Conservation (phyloP, 331 rosid species). For the Erythrophleum ivorense region DNA sequence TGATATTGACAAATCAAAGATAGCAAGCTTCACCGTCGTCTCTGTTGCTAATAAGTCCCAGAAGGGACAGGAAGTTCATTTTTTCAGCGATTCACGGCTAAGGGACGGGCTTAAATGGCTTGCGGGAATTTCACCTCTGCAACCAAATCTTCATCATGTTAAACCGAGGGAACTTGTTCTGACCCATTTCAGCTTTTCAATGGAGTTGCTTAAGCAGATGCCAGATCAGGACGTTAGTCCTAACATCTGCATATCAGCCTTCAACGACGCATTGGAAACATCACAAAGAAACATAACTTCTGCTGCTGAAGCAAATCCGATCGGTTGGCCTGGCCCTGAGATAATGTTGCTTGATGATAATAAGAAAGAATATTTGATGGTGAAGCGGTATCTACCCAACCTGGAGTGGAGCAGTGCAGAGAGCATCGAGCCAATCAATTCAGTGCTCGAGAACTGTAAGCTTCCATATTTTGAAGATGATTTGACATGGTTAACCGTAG, state of each 20-base stretch:
- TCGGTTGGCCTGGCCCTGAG: conserved; percentile 84
- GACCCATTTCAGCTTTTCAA: conserved; percentile 58
- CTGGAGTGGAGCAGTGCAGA: conserved; percentile 72
- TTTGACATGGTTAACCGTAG: conserved; percentile 62
- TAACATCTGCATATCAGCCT: conserved; percentile 63
- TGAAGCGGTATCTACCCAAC: conserved; percentile 55
- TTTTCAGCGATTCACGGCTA: conserved; percentile 67
- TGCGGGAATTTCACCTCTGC: conserved; percentile 74
- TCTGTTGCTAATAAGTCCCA: conserved; percentile 57
- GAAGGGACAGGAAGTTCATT: conserved; percentile 50
- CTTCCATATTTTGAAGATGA: conserved; percentile 64
- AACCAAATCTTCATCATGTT: conserved; percentile 54
- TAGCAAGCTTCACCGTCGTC: no score
- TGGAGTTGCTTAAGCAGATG: conserved; percentile 52
- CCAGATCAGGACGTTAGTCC: no score
- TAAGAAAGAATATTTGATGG: conserved; percentile 54
- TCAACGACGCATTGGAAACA: conserved; percentile 77
- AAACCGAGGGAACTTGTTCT: conserved; percentile 62
- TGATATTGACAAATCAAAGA: conserved; percentile 63
- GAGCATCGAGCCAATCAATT: no score
- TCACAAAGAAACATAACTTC: conserved; percentile 54
- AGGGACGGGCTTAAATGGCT: conserved; percentile 86
- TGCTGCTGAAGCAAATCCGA: conserved; percentile 63
- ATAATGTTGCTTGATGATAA: no score
- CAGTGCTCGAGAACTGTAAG: conserved; percentile 60